A percentile compares a stretch with the other conserved stretches of the same genome.
These are phyloP conservation scores for Carallia pectinifolia DNA, from an alignment of 345 rosid genomes.

Conservation along the genomic window DNA sequence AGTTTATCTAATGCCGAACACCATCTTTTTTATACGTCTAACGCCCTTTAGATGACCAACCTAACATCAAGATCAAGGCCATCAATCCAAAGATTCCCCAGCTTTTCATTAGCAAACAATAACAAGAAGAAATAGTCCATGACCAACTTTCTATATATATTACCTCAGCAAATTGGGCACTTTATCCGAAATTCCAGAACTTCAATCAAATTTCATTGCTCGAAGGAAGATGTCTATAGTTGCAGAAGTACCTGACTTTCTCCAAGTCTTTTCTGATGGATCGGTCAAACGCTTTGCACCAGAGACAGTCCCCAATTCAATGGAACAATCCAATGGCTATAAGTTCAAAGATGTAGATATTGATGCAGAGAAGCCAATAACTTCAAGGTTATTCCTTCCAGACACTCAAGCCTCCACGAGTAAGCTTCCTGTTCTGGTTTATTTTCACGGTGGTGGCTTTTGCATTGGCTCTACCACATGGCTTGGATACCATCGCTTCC, in stretches of 20 bases:
- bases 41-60: slow-evolving; percentile 17
- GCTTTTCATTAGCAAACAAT: neutral
- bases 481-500: slow-evolving; percentile 64
- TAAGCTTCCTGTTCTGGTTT: slow-evolving; percentile 43
- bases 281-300: slow-evolving; percentile 45
- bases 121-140: neutral
- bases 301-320: slow-evolving; percentile 32
- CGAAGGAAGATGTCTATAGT: slow-evolving; percentile 33
- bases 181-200: neutral
- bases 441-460: slow-evolving; percentile 71
- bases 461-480: slow-evolving; percentile 60
- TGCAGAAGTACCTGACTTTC: slow-evolving; percentile 49
- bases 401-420: neutral
- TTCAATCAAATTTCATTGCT: too few relatives aligned
- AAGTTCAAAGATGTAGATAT: slow-evolving; percentile 45
- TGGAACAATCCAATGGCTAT: slow-evolving; percentile 30
- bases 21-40: neutral
- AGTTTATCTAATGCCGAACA: too few relatives aligned
- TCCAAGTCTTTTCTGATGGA: slow-evolving; percentile 60
- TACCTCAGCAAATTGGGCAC: neutral
- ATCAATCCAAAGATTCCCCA: neutral
- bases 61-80: neutral
- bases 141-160: neutral
- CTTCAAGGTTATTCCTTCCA: slow-evolving; percentile 53
- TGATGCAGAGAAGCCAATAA: slow-evolving; percentile 40